Conservation (phyloP, 116 monocot genomes). For the Dioscorea cayenensis region DNA sequence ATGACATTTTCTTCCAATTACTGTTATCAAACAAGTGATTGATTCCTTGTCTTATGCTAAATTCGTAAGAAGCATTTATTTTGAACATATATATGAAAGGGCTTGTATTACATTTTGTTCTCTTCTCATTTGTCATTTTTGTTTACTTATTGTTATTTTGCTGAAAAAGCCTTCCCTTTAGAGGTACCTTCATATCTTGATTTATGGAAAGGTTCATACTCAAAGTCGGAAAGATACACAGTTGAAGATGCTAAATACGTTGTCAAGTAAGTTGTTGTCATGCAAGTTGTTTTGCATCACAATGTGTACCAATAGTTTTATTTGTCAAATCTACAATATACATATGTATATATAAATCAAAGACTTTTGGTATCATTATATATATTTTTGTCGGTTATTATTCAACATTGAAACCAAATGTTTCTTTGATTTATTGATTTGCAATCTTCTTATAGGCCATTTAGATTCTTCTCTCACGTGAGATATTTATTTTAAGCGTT, state of each 20-base stretch:
- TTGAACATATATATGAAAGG: not conserved
- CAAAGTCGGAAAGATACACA: conserved; percentile 90
- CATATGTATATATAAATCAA: too few species aligned
- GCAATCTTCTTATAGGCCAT: too few species aligned
- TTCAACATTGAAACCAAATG: too few species aligned
- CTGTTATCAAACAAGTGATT: conserved; percentile 89
- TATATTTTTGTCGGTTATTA: too few species aligned
- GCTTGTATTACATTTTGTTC: not conserved
- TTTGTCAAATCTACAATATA: too few species aligned
- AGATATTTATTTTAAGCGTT: conserved; percentile 2
- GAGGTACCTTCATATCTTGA: conserved; percentile 93
- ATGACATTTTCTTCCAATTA: conserved; percentile 79
- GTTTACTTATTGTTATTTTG: conserved; percentile 19
- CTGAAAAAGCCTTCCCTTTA: conserved; percentile 87
- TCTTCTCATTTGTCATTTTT: conserved; percentile 17
- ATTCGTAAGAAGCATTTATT: conserved; percentile 47
- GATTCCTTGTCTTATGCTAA: conserved; percentile 98
- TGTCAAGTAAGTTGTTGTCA: conserved; percentile 66
- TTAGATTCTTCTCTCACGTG: not conserved
- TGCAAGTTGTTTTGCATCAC: not conserved
- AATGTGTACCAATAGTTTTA: not conserved
- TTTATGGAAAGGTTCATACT: conserved; percentile 88
- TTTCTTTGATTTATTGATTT: too few species aligned
- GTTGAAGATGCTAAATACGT: conserved; percentile 86
- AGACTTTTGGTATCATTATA: too few species aligned